Evolutionary conservation across 2,329 filamentous ascomycete genomes (phyloP), one percentile per base, ranked within the genome.

Genomic region (Alternaria angustiovoidea): DNA sequence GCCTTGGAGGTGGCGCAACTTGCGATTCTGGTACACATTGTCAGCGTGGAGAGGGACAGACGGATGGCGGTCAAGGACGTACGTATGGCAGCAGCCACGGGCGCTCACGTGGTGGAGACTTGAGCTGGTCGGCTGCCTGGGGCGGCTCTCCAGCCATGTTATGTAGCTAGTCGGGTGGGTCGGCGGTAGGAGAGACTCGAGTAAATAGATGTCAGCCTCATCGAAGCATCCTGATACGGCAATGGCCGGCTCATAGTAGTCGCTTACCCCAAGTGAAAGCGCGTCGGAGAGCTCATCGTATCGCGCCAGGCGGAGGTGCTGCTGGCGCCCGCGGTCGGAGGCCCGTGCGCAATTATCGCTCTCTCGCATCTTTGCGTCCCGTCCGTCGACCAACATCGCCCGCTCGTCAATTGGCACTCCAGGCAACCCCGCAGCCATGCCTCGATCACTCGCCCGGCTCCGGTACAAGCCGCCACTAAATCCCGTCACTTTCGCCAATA

Each of bases 1-100:
- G 67, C 92, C 93, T 71, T 92, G 89, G 5, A 97, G 86, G 82
- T 97, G 94, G 55, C 94, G 89, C 54, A 98, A 84, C 77, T 91
- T 93, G 76, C 93, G 91, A 78, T 97, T 97, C 85, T 95, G 69
- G 22, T 26, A 1, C 16, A 22, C 4, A 30, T 12, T 30, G 28
- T 30, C 28, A 30, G 11, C 4, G 28, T 1, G 28, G 28, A 24
- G 22, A 24, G 22, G 22, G 22, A 24, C 22, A 24, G 5, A 5
- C 22, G 22, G 22, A 24, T 24, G 22, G 22, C 22, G 22, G 22
- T 24, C 22, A 24, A 5, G 4, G 14, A 67, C 71, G 24, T 59
- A 79, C 77, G 58, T 74, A 76, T 49, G 76, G 75, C 43, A 79
- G 68, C 59, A 79, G 58, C 77, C 76, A 79, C 24, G 77, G 77